Evolutionary conservation across 1,284 basidiomycete genomes (phyloP), one percentile per base, ranked within the genome.

Genomic region (Fomitopsis betulina): DNA sequence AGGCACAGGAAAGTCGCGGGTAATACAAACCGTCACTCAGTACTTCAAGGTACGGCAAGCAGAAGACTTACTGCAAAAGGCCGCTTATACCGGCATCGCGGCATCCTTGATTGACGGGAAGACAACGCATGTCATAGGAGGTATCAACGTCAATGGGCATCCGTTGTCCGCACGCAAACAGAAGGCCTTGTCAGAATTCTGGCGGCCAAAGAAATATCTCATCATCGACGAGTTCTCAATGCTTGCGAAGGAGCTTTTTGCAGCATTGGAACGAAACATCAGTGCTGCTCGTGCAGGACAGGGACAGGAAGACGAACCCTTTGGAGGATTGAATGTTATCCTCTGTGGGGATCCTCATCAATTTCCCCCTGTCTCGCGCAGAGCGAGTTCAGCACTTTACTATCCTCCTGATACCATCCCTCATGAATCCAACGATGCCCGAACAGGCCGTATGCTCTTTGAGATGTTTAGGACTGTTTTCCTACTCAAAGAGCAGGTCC

Each of bases 221-320:
- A 65, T 74, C 43, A 63, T 75, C 33, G 70, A 75, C 54, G 72
- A 75, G 60, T 57, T 57, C 23, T 75, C 74, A 3, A 75, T 75
- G 74, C 54, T 74, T 5, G 60, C 63, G 2, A 65, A 66, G 35
- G 25, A 53, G 12, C 72, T 74, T 52, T 55, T 75, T 0, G 69
- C 68, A 0, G 12, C 50, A 5, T 50, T 73, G 35, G 67, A 68
- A 5, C 38, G 53, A 23, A 58, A 66, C 49, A 64, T 71, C 40
- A 19, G 47, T 6, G 56, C 67, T 37, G 66, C 53, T 1, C 69
- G 65, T 13, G 38, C 27, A 47, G 21, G 27, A 5, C n/a, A 37
- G 74, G 75, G 0, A 10, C 63, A 8, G 6, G 58, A 0, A 58
- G 50, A 32, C n/a, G 30, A 32, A 33, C n/a, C 45, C 5, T 56